Conservation (phyloP, 2,329 filamentous ascomycete species). For the Beauveria scarabaeidicola region DNA sequence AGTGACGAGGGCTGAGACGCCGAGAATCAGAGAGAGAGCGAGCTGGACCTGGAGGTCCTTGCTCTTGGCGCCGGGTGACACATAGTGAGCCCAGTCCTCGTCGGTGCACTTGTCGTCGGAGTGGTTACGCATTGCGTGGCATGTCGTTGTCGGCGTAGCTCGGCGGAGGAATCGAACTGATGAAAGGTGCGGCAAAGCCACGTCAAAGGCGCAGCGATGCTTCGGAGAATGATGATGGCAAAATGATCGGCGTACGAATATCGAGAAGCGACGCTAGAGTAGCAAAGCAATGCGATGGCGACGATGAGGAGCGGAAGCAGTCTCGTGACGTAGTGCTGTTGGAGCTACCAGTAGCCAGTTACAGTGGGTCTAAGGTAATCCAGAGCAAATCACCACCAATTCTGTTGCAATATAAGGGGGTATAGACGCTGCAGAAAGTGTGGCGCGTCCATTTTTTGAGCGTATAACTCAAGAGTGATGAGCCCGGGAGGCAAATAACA, state of each 20-base stretch:
- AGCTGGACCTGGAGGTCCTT: slow-evolving; percentile 57
- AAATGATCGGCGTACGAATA: not conserved
- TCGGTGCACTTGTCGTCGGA: slow-evolving; percentile 17
- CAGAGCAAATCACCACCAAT: too few relatives aligned
- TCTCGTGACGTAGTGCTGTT: slow-evolving; percentile 4
- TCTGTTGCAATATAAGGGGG: too few relatives aligned
- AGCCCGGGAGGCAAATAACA: too few relatives aligned
- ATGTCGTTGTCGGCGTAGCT: not conserved
- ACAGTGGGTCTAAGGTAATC: too few relatives aligned
- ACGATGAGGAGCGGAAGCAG: not conserved
- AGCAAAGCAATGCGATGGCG: not conserved
- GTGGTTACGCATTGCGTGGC: slow-evolving; percentile 13
- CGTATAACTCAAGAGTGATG: too few relatives aligned
- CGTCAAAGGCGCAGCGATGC: not conserved
- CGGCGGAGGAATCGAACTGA: not conserved
- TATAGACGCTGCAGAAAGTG: too few relatives aligned
- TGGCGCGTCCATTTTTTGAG: too few relatives aligned
- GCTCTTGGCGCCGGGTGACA: slow-evolving; percentile 10
- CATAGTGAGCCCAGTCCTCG: slow-evolving; percentile 12
- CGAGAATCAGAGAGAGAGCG: slow-evolving; percentile 61
- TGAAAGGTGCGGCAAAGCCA: not conserved
- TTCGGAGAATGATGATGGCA: not conserved
- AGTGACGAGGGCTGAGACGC: slow-evolving; percentile 59
- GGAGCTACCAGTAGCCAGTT: too few relatives aligned
- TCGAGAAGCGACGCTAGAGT: not conserved